Evolutionary conservation across 352 stramenopile species (phyloP).

Genomic region (Phytophthora pini): DNA sequence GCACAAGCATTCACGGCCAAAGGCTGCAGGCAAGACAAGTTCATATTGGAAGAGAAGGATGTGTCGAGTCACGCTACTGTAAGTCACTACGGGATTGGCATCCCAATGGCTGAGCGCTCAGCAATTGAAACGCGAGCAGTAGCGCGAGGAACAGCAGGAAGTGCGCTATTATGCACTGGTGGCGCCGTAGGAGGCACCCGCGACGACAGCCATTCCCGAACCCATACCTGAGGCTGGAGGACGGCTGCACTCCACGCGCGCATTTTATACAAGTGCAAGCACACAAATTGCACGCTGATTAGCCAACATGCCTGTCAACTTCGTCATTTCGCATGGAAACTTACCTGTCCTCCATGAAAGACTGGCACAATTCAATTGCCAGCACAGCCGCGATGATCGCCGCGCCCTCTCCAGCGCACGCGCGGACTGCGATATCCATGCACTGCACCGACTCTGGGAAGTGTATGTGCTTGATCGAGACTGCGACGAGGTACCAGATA

Average conservation of each 20-base stretch:
- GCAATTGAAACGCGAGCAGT: constrained; percentile 43
- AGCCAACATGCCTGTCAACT: constrained; percentile 4
- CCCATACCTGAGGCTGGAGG: constrained; percentile 43
- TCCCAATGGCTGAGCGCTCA: constrained; percentile 28
- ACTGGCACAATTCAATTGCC: constrained; percentile 55
- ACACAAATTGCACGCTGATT: constrained; percentile 23
- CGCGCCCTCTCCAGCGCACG: constrained; percentile 66
- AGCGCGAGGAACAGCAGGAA: constrained; percentile 38
- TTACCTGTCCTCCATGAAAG: constrained; percentile 72
- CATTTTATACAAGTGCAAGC: constrained; percentile 11
- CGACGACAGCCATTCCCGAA: constrained; percentile 43
- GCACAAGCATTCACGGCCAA: background rate
- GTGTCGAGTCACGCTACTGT: background rate
- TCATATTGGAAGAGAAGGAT: background rate
- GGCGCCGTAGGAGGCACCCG: constrained; percentile 42
- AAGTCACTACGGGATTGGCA: constrained; percentile 29
- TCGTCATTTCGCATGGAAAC: constrained; percentile 4
- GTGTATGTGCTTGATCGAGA: constrained; percentile 62
- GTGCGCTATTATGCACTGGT: constrained; percentile 43
- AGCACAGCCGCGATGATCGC: constrained; percentile 64
- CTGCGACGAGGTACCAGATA: constrained; percentile 76
- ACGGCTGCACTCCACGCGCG: constrained; percentile 51
- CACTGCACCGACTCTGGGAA: constrained; percentile 50
- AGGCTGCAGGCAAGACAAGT: background rate
- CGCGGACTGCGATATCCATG: constrained; percentile 63